Evolutionary conservation across 2,329 filamentous ascomycete genomes (phyloP).

Genomic region (Ascochyta fabae): DNA sequence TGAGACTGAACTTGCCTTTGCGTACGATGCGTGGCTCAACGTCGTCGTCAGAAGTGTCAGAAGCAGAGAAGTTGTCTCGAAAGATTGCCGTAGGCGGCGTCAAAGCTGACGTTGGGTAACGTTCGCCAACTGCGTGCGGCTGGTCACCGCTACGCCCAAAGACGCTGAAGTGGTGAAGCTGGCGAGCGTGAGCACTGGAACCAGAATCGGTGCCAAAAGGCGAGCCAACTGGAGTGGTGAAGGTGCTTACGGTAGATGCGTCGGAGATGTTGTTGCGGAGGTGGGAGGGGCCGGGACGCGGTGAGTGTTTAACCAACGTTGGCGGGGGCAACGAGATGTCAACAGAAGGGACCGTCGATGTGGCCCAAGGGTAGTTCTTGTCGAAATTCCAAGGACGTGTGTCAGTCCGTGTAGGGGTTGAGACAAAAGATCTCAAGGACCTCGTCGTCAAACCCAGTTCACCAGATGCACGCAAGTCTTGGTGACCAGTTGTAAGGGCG

Average conservation of each 20-base stretch:
- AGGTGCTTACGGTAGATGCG: conserved; percentile 31
- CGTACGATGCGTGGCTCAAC: conserved; percentile 24
- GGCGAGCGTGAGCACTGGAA: conserved; percentile 22
- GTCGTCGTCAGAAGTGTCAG: conserved; percentile 40
- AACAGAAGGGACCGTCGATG: conserved; percentile 43
- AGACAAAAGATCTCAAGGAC: conserved; percentile 36
- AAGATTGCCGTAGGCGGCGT: conserved; percentile 49
- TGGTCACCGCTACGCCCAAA: conserved; percentile 35
- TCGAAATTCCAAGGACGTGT: conserved; percentile 57
- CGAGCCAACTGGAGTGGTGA: conserved; percentile 23
- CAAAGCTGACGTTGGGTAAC: conserved; percentile 57
- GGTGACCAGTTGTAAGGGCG: conserved; percentile 28
- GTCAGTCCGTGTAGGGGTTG: conserved; percentile 38
- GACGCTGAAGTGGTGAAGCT: conserved; percentile 28
- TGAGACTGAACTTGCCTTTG: conserved; percentile 32
- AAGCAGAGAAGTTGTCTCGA: conserved; percentile 32
- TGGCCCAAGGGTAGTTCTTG: conserved; percentile 56
- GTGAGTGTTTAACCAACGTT: conserved; percentile 32
- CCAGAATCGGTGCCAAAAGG: conserved; percentile 21
- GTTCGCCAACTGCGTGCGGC: conserved; percentile 53
- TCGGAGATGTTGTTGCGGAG: conserved; percentile 40
- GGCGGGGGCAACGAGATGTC: conserved; percentile 52
- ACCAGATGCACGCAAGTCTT: conserved; percentile 22
- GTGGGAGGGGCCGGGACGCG: conserved; percentile 40
- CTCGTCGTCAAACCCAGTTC: conserved; percentile 33